Conservation (phyloP, 352 stramenopile species). For the Pseudoperonospora humuli region DNA sequence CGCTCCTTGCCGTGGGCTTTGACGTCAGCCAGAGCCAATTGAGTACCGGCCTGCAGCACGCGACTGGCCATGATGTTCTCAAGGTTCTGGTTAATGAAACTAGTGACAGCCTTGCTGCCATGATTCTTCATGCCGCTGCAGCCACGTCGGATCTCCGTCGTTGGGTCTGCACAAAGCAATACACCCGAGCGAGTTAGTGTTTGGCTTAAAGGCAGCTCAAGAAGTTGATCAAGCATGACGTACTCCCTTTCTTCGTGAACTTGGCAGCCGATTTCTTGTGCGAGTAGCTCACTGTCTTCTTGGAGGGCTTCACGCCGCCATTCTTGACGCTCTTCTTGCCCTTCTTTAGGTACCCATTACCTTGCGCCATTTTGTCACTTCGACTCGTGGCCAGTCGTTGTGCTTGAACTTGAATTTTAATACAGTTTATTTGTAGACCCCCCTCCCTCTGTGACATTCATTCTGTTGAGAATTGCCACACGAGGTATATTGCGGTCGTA, state of each 20-base stretch:
- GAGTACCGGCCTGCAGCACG: conserved; percentile 62
- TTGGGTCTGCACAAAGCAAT: conserved; percentile 42
- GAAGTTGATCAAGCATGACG: conserved; percentile 27
- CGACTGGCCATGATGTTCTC: conserved; percentile 83
- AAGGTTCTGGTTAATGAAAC: conserved; percentile 84
- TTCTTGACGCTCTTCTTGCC: conserved; percentile 73
- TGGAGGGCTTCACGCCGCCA: conserved; percentile 47
- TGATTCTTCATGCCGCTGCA: conserved; percentile 67
- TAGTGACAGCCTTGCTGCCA: conserved; percentile 66
- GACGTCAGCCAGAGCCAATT: conserved; percentile 54
- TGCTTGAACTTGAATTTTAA: not conserved
- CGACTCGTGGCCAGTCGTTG: conserved; percentile 8
- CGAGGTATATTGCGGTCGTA: too few relatives aligned
- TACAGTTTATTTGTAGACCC: not conserved
- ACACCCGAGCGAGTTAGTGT: too few relatives aligned
- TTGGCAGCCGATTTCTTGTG: conserved; percentile 80
- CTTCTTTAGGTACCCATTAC: conserved; percentile 76
- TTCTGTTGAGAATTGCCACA: too few relatives aligned
- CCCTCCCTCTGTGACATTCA: too few relatives aligned
- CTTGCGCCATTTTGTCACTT: conserved; percentile 60
- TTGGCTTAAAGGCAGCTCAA: too few relatives aligned
- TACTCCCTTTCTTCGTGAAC: conserved; percentile 86
- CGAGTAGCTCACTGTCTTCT: conserved; percentile 62
- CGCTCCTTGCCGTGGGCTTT: conserved; percentile 70
- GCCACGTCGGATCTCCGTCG: conserved; percentile 68